Evolutionary conservation across 2,329 filamentous ascomycete species (phyloP).

Genomic region (Xylariaceae sp.): DNA sequence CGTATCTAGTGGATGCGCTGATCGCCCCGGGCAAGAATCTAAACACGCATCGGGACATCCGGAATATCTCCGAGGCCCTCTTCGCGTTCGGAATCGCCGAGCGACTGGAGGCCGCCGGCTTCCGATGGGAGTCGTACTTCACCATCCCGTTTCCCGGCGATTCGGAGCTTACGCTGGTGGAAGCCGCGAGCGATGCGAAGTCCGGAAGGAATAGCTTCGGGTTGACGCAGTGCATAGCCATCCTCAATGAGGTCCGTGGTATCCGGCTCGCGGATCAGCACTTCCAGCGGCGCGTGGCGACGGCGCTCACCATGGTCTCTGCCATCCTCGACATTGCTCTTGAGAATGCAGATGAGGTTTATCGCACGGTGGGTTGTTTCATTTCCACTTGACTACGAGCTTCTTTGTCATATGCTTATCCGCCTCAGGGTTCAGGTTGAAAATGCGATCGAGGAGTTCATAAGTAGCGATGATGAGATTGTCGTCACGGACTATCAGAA

Average conservation of each 20-base stretch:
- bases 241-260: conserved; percentile 26
- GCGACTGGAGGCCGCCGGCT: conserved; percentile 24
- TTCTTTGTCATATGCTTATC: background rate
- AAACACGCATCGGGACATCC: conserved; percentile 29
- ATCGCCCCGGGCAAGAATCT: conserved; percentile 29
- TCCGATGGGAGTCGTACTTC: conserved; percentile 33
- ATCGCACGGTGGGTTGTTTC: conserved; percentile 16
- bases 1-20: conserved; percentile 25
- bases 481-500: conserved; percentile 25
- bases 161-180: conserved; percentile 19
- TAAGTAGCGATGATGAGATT: conserved; percentile 23
- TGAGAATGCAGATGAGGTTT: conserved; percentile 22
- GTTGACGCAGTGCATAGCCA: conserved; percentile 24
- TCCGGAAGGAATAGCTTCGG: conserved; percentile 24
- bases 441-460: conserved; percentile 23
- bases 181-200: conserved; percentile 27
- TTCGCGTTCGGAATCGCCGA: conserved; percentile 28
- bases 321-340: conserved; percentile 25
- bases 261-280: conserved; percentile 28
- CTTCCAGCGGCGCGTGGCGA: conserved; percentile 26
- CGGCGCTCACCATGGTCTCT: conserved; percentile 26
- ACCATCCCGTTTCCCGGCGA: conserved; percentile 18
- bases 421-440: conserved; percentile 14
- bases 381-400: background rate
- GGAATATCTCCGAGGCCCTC: conserved; percentile 25